Conservation (phyloP, 768 basidiomycete species). For the Pulveroboletus ravenelii region DNA sequence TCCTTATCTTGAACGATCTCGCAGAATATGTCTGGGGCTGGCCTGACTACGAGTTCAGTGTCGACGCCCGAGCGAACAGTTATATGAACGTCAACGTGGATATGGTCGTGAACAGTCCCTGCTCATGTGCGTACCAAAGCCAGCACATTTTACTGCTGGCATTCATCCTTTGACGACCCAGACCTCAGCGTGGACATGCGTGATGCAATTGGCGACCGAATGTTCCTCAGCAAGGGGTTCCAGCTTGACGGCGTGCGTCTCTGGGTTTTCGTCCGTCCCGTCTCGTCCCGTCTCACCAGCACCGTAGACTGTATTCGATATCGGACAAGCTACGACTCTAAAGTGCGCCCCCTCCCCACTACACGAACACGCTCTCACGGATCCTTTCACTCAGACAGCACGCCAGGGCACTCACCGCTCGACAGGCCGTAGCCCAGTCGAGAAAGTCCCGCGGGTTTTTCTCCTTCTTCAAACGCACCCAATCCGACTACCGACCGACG, state of each 20-base stretch:
- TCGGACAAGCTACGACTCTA: conserved; percentile 72
- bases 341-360: conserved; percentile 38
- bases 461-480: conserved; percentile 43
- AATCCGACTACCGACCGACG: conserved; percentile 60
- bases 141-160: background rate
- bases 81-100: conserved; percentile 88
- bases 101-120: conserved; percentile 89
- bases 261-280: background rate
- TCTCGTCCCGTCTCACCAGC: background rate
- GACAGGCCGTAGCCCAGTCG: conserved; percentile 67
- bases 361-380: background rate
- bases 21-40: conserved; percentile 93
- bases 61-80: conserved; percentile 60
- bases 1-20: conserved; percentile 83
- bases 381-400: conserved; percentile 46
- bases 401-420: conserved; percentile 59
- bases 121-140: conserved; percentile 64
- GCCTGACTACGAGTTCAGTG: conserved; percentile 84
- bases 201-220: conserved; percentile 89
- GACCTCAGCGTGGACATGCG: conserved; percentile 84
- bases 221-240: conserved; percentile 77
- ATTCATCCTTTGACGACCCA: conserved; percentile 28
- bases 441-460: conserved; percentile 73
- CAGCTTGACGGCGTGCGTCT: conserved; percentile 75
- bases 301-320: conserved; percentile 67